phyloP scores from a whole-genome alignment of 805 yeast species.

The Candida sithepensis region DNA sequence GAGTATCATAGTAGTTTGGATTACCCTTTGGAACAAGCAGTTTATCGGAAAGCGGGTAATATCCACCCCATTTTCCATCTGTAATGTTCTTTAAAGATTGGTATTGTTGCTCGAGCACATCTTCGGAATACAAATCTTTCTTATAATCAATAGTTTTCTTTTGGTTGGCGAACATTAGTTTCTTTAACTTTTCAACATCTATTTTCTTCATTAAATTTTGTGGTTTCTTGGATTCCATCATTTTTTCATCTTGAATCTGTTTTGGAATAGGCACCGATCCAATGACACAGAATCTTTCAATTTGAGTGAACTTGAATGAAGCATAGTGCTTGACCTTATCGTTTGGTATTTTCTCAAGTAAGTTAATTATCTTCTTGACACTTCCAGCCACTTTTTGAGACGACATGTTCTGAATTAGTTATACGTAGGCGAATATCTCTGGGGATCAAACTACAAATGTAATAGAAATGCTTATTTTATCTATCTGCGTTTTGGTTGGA shows the following conservation, averaged over 20 bases:
- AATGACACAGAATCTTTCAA: slow-evolving; percentile 49
- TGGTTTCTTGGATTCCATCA: slow-evolving; percentile 34
- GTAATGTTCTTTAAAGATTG: slow-evolving; percentile 53
- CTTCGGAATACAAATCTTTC: slow-evolving; percentile 49
- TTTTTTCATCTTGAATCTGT: slow-evolving; percentile 33
- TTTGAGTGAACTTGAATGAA: slow-evolving; percentile 65
- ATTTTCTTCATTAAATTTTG: slow-evolving; percentile 32
- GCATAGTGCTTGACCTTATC: slow-evolving; percentile 67
- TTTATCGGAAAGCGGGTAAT: slow-evolving; percentile 63
- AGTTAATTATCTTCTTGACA: slow-evolving; percentile 52
- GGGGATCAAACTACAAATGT: neutral
- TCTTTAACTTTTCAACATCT: slow-evolving; percentile 35
- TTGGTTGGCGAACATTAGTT: slow-evolving; percentile 33
- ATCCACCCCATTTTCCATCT: slow-evolving; percentile 58
- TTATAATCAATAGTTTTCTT: slow-evolving; percentile 39
- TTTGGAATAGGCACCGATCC: slow-evolving; percentile 43
- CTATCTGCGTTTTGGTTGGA: neutral
- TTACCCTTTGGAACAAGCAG: slow-evolving; percentile 79
- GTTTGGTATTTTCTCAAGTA: slow-evolving; percentile 61
- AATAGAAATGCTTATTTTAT: neutral
- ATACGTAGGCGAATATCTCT: neutral
- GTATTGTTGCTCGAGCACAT: slow-evolving; percentile 48
- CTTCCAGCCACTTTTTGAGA: slow-evolving; percentile 8
- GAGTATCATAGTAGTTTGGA: slow-evolving; percentile 70
- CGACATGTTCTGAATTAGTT: slow-evolving; percentile 4